A percentile compares a stretch with the other conserved stretches of the same genome.
These are phyloP conservation scores for Metarhizium sp. DNA, from an alignment of 2,329 filamentous ascomycete species.

Conservation along the genomic window DNA sequence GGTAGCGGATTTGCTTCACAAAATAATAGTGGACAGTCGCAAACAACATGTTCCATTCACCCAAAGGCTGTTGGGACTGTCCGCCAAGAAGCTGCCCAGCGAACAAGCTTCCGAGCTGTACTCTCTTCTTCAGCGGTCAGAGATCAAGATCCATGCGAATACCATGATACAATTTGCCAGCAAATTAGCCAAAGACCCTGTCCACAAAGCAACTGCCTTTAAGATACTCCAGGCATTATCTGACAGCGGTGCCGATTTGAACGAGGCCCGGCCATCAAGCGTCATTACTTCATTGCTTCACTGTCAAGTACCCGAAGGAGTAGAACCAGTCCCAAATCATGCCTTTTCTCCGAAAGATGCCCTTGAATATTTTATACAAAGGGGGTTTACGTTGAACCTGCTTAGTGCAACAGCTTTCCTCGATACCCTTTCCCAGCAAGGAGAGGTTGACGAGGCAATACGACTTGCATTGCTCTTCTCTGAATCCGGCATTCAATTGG, in stretches of 20 bases:
- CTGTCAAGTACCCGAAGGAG: constrained; percentile 14
- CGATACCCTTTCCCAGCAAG: constrained; percentile 55
- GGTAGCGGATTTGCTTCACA: constrained; percentile 18
- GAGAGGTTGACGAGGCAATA: constrained; percentile 25
- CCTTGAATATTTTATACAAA: constrained; percentile 37
- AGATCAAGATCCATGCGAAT: constrained; percentile 26
- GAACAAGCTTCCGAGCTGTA: constrained; percentile 27
- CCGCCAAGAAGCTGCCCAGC: constrained; percentile 19
- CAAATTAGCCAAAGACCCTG: constrained; percentile 29
- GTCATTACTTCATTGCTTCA: constrained; percentile 52
- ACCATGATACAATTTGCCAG: constrained; percentile 40
- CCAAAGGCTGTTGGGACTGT: constrained; percentile 27
- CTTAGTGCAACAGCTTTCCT: constrained; percentile 59
- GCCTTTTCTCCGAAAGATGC: constrained; percentile 21
- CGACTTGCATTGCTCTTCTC: constrained; percentile 22
- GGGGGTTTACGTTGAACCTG: constrained; percentile 55
- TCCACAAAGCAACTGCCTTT: constrained; percentile 33
- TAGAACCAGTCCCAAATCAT: constrained; percentile 5
- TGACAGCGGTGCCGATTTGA: constrained; percentile 32
- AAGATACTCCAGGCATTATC: constrained; percentile 29
- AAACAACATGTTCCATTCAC: constrained; percentile 23
- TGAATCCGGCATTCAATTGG: constrained; percentile 44
- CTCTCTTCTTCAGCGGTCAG: constrained; percentile 18
- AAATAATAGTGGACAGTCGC: constrained; percentile 19
- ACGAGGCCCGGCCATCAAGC: constrained; percentile 37